Evolutionary conservation across 202 grass and related monocot species (phyloP).

Genomic region (Brachypodium distachyon): DNA sequence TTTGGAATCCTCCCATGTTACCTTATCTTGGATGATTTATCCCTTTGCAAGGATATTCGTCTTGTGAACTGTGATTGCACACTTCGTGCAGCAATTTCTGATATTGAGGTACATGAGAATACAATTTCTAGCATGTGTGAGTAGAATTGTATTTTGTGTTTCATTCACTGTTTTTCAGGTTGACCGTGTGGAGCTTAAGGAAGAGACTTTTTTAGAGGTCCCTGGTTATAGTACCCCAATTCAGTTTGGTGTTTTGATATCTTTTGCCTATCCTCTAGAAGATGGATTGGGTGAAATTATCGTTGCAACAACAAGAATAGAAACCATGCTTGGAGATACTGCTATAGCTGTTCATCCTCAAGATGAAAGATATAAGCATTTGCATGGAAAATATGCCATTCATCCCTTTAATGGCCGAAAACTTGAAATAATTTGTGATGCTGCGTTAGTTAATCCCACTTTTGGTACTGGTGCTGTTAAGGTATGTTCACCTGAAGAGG

Average conservation of each 20-base stretch:
- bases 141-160: neutral
- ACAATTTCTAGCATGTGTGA: neutral
- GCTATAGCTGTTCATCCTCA: slow-evolving; percentile 90
- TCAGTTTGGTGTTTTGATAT: slow-evolving; percentile 89
- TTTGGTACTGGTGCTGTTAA: slow-evolving; percentile 98
- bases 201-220: slow-evolving; percentile 61
- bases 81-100: slow-evolving; percentile 81
- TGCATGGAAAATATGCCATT: slow-evolving; percentile 72
- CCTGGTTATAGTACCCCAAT: slow-evolving; percentile 61
- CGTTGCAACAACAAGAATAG: slow-evolving; percentile 92
- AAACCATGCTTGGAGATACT: slow-evolving; percentile 93
- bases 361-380: slow-evolving; percentile 71
- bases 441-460: slow-evolving; percentile 63
- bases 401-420: slow-evolving; percentile 82
- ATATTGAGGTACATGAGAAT: slow-evolving; percentile 61
- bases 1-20: neutral
- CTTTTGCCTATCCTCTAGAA: slow-evolving; percentile 90
- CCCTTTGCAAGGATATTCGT: slow-evolving; percentile 25
- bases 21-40: neutral
- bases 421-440: slow-evolving; percentile 83
- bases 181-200: slow-evolving; percentile 69
- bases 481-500: slow-evolving; percentile 20
- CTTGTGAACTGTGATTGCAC: slow-evolving; percentile 86
- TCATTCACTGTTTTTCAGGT: slow-evolving; percentile 40
- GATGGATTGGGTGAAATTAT: slow-evolving; percentile 74